These are phyloP conservation scores for Cordyceps pruinosa DNA, from an alignment of 2,329 filamentous ascomycete genomes.

Conservation along the genomic window DNA sequence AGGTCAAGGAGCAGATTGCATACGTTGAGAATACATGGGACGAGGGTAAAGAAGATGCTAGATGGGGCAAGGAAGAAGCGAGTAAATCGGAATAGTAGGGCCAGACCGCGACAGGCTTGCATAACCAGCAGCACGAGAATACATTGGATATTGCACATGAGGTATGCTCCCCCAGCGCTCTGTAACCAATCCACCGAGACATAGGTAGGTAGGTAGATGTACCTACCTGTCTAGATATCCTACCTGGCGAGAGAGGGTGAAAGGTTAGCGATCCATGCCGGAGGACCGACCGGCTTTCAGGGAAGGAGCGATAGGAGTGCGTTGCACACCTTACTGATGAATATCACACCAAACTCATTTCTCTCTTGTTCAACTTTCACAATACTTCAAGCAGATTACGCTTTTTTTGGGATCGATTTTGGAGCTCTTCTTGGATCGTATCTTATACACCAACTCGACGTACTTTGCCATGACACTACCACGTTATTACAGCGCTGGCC, in stretches of 20 bases:
- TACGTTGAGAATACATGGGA: slow-evolving; percentile 82
- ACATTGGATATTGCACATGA: neutral
- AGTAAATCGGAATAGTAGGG: neutral
- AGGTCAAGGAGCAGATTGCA: slow-evolving; percentile 78
- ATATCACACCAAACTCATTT: neutral
- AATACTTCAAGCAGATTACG: neutral
- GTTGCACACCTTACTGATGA: neutral
- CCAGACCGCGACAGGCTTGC: neutral
- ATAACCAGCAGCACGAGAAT: neutral
- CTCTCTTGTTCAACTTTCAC: neutral
- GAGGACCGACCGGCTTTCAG: too few relatives aligned
- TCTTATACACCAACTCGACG: slow-evolving; percentile 12
- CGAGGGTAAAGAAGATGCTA: slow-evolving; percentile 72
- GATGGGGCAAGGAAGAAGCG: slow-evolving; percentile 61
- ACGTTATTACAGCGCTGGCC: neutral
- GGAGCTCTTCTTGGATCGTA: slow-evolving; percentile 22
- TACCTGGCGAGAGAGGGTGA: too few relatives aligned
- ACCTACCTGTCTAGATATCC: too few relatives aligned
- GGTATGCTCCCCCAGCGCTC: too few relatives aligned
- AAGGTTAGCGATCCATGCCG: too few relatives aligned
- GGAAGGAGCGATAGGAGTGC: neutral
- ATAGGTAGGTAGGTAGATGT: too few relatives aligned
- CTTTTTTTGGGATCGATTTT: slow-evolving; percentile 19
- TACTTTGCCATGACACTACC: neutral
- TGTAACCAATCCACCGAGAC: too few relatives aligned